Base-by-base conservation (phyloP, 352 stramenopile genomes). In the Pythium plurisporium region DNA sequence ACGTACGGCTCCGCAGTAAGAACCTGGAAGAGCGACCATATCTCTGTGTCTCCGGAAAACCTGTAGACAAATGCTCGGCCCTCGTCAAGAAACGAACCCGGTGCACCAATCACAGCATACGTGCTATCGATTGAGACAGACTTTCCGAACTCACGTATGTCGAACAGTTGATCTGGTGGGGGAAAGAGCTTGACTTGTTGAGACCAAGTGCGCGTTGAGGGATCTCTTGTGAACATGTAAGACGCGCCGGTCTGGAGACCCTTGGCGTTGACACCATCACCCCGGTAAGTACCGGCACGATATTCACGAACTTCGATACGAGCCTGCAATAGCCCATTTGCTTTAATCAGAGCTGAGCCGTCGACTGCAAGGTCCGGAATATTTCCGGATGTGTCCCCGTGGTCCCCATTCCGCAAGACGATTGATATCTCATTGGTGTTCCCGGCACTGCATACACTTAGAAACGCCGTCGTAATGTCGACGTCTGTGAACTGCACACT, bases 31-130 rank as follows among this genome's bases (percentile, higher is more conserved):
- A 91, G 67, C 4, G 55, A 54, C 82, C 82, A 94, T 0, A 53
- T 61, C 5, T 26, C 8, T 6, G 57, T 65, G 0, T 57, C 62
- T 2, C 57, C 62, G 31, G 80, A 85, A 60, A 69, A 89, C 44
- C 88, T 71, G 53, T 95, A 95, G 19, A 95, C 69, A 23, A 82
- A 95, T 5, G 76, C 85, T 20, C 81, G 79, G 0, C 85, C 83
- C 55, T 85, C 46, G 40, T 89, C 73, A 9, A 70, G 17, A 56
- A 65, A 85, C 0, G 81, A 61, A 0, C 79, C 79, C 2, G 83
- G 85, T 0, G 83, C 83, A 9, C 78, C 83, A 14, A 93, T 65
- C 0, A 70, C 76, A 15, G 76, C 79, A 47, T 80, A 89, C 9
- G 65, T 77, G 5, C 74, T 56, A 15, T 74, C 64, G 3, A 91